Evolutionary conservation across 2,329 filamentous ascomycete genomes (phyloP).

Genomic region (Orbilia quercus): DNA sequence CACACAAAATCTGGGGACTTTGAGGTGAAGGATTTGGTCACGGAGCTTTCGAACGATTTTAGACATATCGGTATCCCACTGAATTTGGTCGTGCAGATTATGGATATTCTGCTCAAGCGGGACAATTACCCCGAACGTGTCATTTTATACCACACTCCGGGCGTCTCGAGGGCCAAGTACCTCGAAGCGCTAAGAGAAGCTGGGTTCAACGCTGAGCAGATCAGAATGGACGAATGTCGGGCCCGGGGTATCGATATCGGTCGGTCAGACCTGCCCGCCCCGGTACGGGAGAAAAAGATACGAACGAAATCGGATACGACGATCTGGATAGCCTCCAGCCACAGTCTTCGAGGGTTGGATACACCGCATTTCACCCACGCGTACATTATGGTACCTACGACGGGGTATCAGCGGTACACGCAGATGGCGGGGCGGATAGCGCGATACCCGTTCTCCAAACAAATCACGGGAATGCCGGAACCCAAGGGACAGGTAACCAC

Average conservation of each 20-base stretch:
- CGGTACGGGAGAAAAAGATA: constrained; percentile 3
- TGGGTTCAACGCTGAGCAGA: constrained; percentile 34
- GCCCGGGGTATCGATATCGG: constrained; percentile 26
- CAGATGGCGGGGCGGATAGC: constrained; percentile 54
- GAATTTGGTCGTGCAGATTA: constrained; percentile 43
- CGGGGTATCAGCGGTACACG: constrained; percentile 43
- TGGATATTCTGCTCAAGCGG: constrained; percentile 57
- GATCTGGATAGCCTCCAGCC: constrained; percentile 37
- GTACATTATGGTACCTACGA: constrained; percentile 48
- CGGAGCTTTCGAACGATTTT: constrained; percentile 50
- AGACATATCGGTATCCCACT: constrained; percentile 42
- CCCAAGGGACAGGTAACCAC: constrained; percentile 46
- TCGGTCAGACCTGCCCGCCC: constrained; percentile 35
- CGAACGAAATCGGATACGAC: constrained; percentile 45
- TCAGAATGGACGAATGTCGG: constrained; percentile 16
- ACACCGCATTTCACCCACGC: constrained; percentile 51
- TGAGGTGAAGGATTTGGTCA: constrained; percentile 38
- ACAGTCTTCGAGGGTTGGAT: constrained; percentile 28
- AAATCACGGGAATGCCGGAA: constrained; percentile 15
- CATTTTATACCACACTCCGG: constrained; percentile 48
- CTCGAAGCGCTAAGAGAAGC: constrained; percentile 22
- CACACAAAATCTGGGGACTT: not conserved
- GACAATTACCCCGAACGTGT: constrained; percentile 59
- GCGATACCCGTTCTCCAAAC: constrained; percentile 34
- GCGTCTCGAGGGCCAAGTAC: constrained; percentile 24